A percentile compares a stretch with the other conserved stretches of the same genome.
Conservation (phyloP, 164 flowering plant species). For the Chimonanthus praecox region DNA sequence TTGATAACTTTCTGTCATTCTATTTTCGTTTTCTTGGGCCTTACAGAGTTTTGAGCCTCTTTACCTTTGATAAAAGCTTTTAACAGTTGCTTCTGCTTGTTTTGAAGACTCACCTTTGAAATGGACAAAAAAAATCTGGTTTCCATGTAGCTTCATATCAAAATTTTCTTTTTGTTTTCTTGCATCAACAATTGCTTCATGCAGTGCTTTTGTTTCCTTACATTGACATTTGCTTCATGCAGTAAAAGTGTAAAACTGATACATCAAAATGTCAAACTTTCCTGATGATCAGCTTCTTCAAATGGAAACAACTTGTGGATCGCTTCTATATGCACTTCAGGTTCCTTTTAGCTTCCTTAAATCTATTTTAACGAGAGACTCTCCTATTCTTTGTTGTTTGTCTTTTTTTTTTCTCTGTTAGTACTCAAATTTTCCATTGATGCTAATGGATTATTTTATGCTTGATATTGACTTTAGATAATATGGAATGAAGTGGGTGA, state of each 20-base stretch:
- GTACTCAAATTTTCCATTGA: neutral
- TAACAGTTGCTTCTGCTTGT: too few relatives aligned
- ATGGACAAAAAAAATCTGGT: too few relatives aligned
- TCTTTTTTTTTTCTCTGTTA: neutral
- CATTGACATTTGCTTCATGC: conserved; percentile 6
- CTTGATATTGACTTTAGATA: conserved; percentile 28
- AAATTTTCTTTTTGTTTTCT: too few relatives aligned
- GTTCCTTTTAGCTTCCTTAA: conserved; percentile 19
- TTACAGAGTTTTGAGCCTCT: too few relatives aligned
- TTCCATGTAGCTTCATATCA: too few relatives aligned
- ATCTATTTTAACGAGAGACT: neutral
- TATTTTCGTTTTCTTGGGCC: too few relatives aligned
- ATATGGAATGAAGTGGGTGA: conserved; percentile 94
- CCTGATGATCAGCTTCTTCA: conserved; percentile 23
- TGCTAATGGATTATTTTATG: neutral
- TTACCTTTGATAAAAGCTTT: too few relatives aligned
- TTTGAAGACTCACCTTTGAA: too few relatives aligned
- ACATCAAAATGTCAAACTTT: conserved; percentile 23
- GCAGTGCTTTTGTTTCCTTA: neutral
- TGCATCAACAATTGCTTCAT: too few relatives aligned
- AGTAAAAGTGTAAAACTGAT: neutral
- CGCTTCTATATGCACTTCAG: conserved; percentile 62
- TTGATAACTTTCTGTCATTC: too few relatives aligned
- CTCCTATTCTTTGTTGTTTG: neutral
- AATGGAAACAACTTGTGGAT: conserved; percentile 54